Percentiles rank a stretch among this genome's conserved stretches.
Conservation (phyloP, 306 rosid species). For the Alnus rubra region DNA sequence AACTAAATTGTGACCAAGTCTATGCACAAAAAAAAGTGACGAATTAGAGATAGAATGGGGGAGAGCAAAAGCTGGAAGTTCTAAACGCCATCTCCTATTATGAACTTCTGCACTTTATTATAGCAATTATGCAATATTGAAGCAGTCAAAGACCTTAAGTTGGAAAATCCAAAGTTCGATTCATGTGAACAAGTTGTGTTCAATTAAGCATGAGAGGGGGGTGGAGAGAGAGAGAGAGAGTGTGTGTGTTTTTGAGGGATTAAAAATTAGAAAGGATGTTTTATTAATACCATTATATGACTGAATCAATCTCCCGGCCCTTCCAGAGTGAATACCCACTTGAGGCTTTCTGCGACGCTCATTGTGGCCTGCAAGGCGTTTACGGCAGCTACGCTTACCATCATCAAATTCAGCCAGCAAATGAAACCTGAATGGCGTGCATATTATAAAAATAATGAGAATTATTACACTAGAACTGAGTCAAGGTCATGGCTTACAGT, state of each 20-base stretch:
- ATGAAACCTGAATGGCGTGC: constrained; percentile 67
- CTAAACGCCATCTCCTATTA: neutral
- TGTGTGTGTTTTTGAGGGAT: too few species aligned
- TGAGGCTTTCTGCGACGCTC: constrained; percentile 93
- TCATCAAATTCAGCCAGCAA: constrained; percentile 89
- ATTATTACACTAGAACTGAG: constrained; percentile 15
- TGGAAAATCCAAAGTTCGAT: constrained; percentile 16
- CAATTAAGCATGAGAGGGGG: neutral
- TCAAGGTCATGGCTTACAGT: neutral
- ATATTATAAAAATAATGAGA: constrained; percentile 31
- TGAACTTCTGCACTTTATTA: neutral
- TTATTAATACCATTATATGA: constrained; percentile 60
- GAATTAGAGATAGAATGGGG: neutral
- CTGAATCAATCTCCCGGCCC: constrained; percentile 61
- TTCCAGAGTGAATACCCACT: constrained; percentile 50
- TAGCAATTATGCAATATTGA: neutral
- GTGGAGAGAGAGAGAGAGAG: too few species aligned
- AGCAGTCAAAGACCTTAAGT: neutral
- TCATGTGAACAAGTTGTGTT: constrained; percentile 1
- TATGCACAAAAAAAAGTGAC: too few species aligned
- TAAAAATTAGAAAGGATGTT: constrained; percentile 10
- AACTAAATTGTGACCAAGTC: neutral
- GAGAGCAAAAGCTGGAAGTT: constrained; percentile 12
- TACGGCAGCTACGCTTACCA: constrained; percentile 94
- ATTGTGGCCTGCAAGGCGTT: constrained; percentile 90